Conservation (phyloP, 2,329 filamentous ascomycete genomes). For the Aureobasidium vineae region DNA sequence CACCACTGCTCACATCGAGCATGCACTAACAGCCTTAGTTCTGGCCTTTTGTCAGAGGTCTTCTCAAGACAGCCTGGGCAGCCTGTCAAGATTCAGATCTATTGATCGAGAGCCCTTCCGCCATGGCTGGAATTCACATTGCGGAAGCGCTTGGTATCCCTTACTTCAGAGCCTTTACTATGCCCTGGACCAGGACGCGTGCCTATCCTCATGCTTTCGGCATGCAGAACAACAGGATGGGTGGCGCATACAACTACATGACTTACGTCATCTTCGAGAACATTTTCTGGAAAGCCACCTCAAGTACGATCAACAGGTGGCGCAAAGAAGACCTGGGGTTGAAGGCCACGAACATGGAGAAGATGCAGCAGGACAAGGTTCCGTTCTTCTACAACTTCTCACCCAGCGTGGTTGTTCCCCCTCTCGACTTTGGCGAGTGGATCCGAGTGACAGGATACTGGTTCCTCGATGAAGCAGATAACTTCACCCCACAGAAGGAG, state of each 20-base stretch:
- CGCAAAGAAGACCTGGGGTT: slow-evolving; percentile 75
- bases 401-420: slow-evolving; percentile 87
- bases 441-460: slow-evolving; percentile 96
- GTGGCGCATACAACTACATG: slow-evolving; percentile 90
- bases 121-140: slow-evolving; percentile 97
- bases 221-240: slow-evolving; percentile 89
- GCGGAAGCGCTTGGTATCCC: slow-evolving; percentile 89
- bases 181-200: slow-evolving; percentile 96
- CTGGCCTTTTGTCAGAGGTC: slow-evolving; percentile 89
- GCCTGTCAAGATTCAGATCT: slow-evolving; percentile 86
- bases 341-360: slow-evolving; percentile 77
- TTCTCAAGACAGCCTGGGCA: slow-evolving; percentile 75
- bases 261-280: slow-evolving; percentile 97
- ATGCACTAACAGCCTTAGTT: slow-evolving; percentile 50
- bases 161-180: slow-evolving; percentile 96
- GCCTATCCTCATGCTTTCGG: slow-evolving; percentile 97
- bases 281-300: slow-evolving; percentile 93
- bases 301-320: slow-evolving; percentile 90
- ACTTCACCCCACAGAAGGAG: slow-evolving; percentile 72
- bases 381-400: slow-evolving; percentile 98
- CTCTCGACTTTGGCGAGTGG: slow-evolving; percentile 96
- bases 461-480: slow-evolving; percentile 77
- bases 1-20: background rate
- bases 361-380: slow-evolving; percentile 95
- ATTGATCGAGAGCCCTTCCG: slow-evolving; percentile 90